These are phyloP conservation scores for Volutella citrinella DNA, from an alignment of 2,329 filamentous ascomycete species.

Conservation along the genomic window DNA sequence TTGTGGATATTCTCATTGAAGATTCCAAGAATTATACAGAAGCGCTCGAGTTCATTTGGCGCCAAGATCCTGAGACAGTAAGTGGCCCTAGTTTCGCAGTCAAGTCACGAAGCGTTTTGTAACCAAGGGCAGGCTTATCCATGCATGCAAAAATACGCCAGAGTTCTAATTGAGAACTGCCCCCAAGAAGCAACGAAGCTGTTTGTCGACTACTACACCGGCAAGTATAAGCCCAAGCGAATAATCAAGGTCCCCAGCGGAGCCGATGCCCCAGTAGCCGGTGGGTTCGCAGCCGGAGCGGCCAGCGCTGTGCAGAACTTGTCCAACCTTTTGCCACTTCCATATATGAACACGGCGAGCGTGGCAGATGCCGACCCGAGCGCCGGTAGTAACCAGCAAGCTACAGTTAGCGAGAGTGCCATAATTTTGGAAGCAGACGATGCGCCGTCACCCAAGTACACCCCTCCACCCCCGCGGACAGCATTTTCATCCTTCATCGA, in stretches of 20 bases:
- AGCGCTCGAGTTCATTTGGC: conserved; percentile 88
- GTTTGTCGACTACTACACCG: conserved; percentile 94
- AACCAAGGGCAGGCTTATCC: conserved; percentile 79
- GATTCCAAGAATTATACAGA: conserved; percentile 89
- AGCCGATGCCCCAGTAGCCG: conserved; percentile 34
- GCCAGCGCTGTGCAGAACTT: conserved; percentile 82
- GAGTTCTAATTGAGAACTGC: conserved; percentile 84
- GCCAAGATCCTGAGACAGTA: conserved; percentile 74
- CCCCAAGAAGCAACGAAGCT: conserved; percentile 77
- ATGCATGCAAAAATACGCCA: conserved; percentile 92
- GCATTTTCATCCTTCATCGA: conserved; percentile 97
- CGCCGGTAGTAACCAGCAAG: conserved; percentile 46
- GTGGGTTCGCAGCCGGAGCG: conserved; percentile 54
- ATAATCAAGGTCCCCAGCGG: conserved; percentile 43
- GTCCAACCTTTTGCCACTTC: conserved; percentile 76
- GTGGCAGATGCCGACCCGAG: conserved; percentile 49
- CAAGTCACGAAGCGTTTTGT: no score
- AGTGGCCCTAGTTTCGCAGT: no score
- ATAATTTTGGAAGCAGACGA: conserved; percentile 49
- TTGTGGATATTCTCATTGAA: conserved; percentile 93
- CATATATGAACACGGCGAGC: conserved; percentile 70
- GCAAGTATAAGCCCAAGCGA: conserved; percentile 71
- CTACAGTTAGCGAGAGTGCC: conserved; percentile 50
- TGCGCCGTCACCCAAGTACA: conserved; percentile 58
- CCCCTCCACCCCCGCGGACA: conserved; percentile 75